These are phyloP conservation scores for Lanmaoa pseudosensibilis DNA, from an alignment of 768 basidiomycete genomes.

Conservation along the genomic window DNA sequence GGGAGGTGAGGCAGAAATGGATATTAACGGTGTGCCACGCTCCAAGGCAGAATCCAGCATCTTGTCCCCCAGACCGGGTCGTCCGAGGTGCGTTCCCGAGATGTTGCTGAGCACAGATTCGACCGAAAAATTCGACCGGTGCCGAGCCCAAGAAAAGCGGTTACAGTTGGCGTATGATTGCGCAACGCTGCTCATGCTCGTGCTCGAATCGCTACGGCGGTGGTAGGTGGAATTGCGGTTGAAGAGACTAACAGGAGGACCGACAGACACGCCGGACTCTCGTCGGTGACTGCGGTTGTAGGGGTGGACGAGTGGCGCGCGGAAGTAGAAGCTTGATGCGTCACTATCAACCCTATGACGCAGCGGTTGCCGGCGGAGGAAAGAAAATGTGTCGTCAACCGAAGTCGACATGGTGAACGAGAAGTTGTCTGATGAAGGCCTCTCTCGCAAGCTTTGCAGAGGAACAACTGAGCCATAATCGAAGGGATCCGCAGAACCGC, in stretches of 20 bases:
- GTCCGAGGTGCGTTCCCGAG: slow-evolving; percentile 54
- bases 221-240: slow-evolving; percentile 61
- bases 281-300: slow-evolving; percentile 53
- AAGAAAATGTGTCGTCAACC: slow-evolving; percentile 76
- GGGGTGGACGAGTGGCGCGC: slow-evolving; percentile 29
- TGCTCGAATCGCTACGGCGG: slow-evolving; percentile 56
- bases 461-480: slow-evolving; percentile 48
- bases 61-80: slow-evolving; percentile 82
- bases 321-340: slow-evolving; percentile 76
- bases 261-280: slow-evolving; percentile 60
- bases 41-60: slow-evolving; percentile 71
- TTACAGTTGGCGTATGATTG: slow-evolving; percentile 57
- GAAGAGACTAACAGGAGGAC: slow-evolving; percentile 71
- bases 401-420: slow-evolving; percentile 51
- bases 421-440: slow-evolving; percentile 61
- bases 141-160: slow-evolving; percentile 59
- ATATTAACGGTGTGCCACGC: slow-evolving; percentile 52
- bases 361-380: slow-evolving; percentile 41
- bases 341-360: slow-evolving; percentile 70
- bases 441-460: slow-evolving; percentile 49
- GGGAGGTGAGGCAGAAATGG: slow-evolving; percentile 68
- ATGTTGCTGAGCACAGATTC: slow-evolving; percentile 70
- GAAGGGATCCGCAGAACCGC: slow-evolving; percentile 70
- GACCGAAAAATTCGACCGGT: slow-evolving; percentile 54
- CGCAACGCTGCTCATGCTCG: slow-evolving; percentile 58